phyloP scores from a whole-genome alignment of 257 asterid genomes.

The Ophiorrhiza pumila region DNA sequence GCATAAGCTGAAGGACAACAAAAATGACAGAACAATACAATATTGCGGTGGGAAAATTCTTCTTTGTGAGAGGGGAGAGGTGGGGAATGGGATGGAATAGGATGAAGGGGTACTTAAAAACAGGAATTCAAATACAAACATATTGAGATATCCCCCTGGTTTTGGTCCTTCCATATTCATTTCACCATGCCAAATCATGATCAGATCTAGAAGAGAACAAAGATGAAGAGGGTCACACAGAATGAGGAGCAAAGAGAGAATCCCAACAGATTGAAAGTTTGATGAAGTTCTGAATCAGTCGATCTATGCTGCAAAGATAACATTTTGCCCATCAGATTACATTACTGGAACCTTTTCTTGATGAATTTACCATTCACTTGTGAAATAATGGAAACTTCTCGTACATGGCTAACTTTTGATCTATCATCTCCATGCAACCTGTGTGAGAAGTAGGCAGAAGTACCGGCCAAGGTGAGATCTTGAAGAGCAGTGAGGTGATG shows the following conservation, averaged over 20 bases:
- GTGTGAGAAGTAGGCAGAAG: constrained; percentile 9
- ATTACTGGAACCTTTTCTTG: constrained; percentile 13
- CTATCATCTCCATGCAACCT: constrained; percentile 19
- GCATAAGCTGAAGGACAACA: neutral
- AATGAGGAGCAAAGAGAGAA: neutral
- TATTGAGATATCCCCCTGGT: no score
- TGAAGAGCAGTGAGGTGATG: constrained; percentile 21
- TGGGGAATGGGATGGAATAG: no score
- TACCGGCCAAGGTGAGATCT: constrained; percentile 22
- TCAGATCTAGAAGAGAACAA: no score
- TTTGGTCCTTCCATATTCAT: neutral
- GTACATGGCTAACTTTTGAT: constrained; percentile 22
- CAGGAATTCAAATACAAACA: neutral
- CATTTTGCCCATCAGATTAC: neutral
- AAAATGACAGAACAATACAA: no score
- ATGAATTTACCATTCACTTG: constrained; percentile 22
- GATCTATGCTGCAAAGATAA: neutral
- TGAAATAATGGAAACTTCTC: constrained; percentile 26
- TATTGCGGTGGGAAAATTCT: no score
- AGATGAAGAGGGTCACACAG: no score
- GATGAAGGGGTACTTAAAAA: neutral
- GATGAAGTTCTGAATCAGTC: neutral
- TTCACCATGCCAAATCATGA: neutral
- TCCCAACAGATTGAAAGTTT: neutral
- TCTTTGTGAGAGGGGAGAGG: no score